phyloP scores from a whole-genome alignment of 345 rosid genomes.

The Gossypium turneri region DNA sequence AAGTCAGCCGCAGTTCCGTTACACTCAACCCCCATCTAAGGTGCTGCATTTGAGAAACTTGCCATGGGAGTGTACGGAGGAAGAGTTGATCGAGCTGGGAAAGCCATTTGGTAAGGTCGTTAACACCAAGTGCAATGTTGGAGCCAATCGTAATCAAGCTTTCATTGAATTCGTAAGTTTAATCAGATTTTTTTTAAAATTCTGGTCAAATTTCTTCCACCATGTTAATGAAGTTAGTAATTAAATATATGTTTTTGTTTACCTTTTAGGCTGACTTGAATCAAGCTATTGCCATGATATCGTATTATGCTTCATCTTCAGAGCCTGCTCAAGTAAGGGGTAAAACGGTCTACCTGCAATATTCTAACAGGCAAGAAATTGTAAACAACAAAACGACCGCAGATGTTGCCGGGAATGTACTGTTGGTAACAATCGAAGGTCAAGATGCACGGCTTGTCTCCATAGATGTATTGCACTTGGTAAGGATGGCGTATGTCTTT shows the following conservation, averaged over 20 bases:
- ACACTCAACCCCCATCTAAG: constrained; percentile 97
- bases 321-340: constrained; percentile 99
- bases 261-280: constrained; percentile 68
- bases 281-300: constrained; percentile 98
- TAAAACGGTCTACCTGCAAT: constrained; percentile 96
- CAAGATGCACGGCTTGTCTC: constrained; percentile 94
- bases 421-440: constrained; percentile 92
- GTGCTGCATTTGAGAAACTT: constrained; percentile 96
- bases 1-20: constrained; percentile 96
- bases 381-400: constrained; percentile 97
- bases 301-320: constrained; percentile 91
- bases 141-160: constrained; percentile 96
- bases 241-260: neutral
- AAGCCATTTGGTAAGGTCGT: constrained; percentile 96
- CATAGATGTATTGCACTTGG: constrained; percentile 98
- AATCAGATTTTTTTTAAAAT: neutral
- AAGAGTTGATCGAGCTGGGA: constrained; percentile 88
- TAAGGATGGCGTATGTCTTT: constrained; percentile 35
- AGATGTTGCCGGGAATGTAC: constrained; percentile 96
- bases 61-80: constrained; percentile 99
- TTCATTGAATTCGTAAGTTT: constrained; percentile 93
- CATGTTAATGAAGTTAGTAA: neutral
- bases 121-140: constrained; percentile 97
- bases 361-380: constrained; percentile 96
- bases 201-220: neutral